phyloP scores from a whole-genome alignment of 192 early-diverging fungal species.

The Coemansia reversa region DNA sequence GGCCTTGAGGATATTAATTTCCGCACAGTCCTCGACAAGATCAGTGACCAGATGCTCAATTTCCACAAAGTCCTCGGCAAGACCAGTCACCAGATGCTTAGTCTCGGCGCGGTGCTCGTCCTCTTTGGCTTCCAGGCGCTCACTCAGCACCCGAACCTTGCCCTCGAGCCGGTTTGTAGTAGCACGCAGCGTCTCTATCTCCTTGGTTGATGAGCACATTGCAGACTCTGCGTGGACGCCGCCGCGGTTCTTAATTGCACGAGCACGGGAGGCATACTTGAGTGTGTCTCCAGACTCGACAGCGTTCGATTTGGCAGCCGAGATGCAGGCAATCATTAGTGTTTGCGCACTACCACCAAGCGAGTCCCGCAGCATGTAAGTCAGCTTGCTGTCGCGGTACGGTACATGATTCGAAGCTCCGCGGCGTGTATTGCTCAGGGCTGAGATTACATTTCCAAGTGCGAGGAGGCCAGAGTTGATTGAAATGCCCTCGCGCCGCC shows the following conservation, averaged over 20 bases:
- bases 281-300: slow-evolving; percentile 94
- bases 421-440: slow-evolving; percentile 74
- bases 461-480: slow-evolving; percentile 96
- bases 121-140: slow-evolving; percentile 20
- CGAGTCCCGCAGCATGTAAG: slow-evolving; percentile 92
- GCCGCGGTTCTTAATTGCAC: slow-evolving; percentile 98
- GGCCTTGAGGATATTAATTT: too few species aligned
- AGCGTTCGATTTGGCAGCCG: slow-evolving; percentile 79
- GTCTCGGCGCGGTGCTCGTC: slow-evolving; percentile 18
- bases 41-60: too few species aligned
- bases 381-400: slow-evolving; percentile 96
- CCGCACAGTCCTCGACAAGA: too few species aligned
- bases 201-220: slow-evolving; percentile 63
- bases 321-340: slow-evolving; percentile 94
- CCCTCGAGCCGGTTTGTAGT: slow-evolving; percentile 62
- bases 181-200: slow-evolving; percentile 64
- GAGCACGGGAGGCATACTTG: slow-evolving; percentile 91
- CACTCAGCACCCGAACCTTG: slow-evolving; percentile 53
- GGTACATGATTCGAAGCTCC: slow-evolving; percentile 74
- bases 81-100: neutral
- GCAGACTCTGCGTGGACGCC: slow-evolving; percentile 32
- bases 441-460: slow-evolving; percentile 98
- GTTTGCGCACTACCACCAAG: slow-evolving; percentile 94
- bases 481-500: slow-evolving; percentile 93
- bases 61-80: too few species aligned